Evolutionary conservation across 2,329 filamentous ascomycete species (phyloP), one percentile per base, ranked within the genome.

Genomic region (Penicillium sp.): DNA sequence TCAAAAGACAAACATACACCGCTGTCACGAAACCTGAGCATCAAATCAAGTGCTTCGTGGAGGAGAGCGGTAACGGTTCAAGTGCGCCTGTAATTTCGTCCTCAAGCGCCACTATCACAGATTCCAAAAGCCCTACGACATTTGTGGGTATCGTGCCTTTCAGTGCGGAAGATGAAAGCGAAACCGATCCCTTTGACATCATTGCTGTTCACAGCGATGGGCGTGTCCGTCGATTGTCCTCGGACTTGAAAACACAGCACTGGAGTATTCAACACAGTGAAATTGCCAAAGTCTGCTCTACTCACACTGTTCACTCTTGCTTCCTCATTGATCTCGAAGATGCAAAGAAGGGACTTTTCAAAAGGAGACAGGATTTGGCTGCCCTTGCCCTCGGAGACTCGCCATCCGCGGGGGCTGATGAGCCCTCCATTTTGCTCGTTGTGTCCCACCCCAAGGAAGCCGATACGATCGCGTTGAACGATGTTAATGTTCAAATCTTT

Each of bases 1-100:
- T 82, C 1, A 81, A 80, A 58, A 81, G 86, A 68, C 82, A 82
- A 56, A 88, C 85, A 22, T 88, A 86, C 70, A 82, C 82, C 55
- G 82, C 82, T 5, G 73, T 83, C 4, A 78, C 76, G 46, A 77
- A 79, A 51, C 78, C 81, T 4, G 81, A 82, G 58, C 75, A 80
- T 40, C 80, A 84, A 59, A 73, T 88, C 6, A 76, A 86, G 38
- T 82, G 80, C 61, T 87, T 87, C 60, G 75, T 79, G 19, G 85
- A 87, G 61, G 80, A 83, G 57, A 73, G 72, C 37, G 65, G 71
- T 19, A 73, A 63, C 49, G 70, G 69, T 58, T 72, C 69, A 16
- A 73, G 64, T 55, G 75, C 72, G 22, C 71, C 73, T 5, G 69
- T 62, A 46, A 80, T 79, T 56, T 76, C 73, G 51, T 79, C 75